Percentiles rank a stretch among this genome's conserved stretches.
Evolutionary conservation across 1,284 basidiomycete species (phyloP).

Genomic region (Inonotus hispidus): DNA sequence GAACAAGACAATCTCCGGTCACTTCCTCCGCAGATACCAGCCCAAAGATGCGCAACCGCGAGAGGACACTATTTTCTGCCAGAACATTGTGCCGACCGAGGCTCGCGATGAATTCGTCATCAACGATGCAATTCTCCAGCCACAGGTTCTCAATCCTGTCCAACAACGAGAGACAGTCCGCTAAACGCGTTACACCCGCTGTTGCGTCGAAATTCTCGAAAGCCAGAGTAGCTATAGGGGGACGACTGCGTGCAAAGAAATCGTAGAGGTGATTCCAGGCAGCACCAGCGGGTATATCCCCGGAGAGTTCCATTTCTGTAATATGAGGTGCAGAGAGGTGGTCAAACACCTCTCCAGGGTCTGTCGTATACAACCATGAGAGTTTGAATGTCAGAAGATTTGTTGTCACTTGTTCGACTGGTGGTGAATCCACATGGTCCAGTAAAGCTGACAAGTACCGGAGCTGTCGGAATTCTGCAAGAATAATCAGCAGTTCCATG

Average conservation of each 20-base stretch:
- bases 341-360: slow-evolving; percentile 10
- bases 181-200: not conserved
- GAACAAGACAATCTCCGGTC: slow-evolving; percentile 9
- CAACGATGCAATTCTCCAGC: slow-evolving; percentile 12
- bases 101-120: slow-evolving; percentile 4
- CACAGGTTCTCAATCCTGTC: slow-evolving; percentile 6
- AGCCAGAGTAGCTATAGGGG: slow-evolving; percentile 2
- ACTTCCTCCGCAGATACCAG: slow-evolving; percentile 9
- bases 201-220: slow-evolving; percentile 12
- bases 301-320: slow-evolving; percentile 10
- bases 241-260: slow-evolving; percentile 7
- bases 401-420: not conserved
- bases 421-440: slow-evolving; percentile 6
- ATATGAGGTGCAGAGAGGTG: slow-evolving; percentile 4
- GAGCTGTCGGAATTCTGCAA: slow-evolving; percentile 11
- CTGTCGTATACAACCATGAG: slow-evolving; percentile 5
- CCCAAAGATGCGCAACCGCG: slow-evolving; percentile 5
- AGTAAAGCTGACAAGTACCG: slow-evolving; percentile 8
- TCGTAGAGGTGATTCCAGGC: slow-evolving; percentile 13
- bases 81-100: not conserved
- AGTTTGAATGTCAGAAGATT: slow-evolving; percentile 6
- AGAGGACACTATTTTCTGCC: not conserved
- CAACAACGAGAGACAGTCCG: slow-evolving; percentile 6
- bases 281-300: slow-evolving; percentile 11
- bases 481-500: slow-evolving; percentile 10